Percentiles rank a stretch among this genome's conserved stretches.
Conservation (phyloP, 179 eudicot genomes). For the Beta corolliflora region DNA sequence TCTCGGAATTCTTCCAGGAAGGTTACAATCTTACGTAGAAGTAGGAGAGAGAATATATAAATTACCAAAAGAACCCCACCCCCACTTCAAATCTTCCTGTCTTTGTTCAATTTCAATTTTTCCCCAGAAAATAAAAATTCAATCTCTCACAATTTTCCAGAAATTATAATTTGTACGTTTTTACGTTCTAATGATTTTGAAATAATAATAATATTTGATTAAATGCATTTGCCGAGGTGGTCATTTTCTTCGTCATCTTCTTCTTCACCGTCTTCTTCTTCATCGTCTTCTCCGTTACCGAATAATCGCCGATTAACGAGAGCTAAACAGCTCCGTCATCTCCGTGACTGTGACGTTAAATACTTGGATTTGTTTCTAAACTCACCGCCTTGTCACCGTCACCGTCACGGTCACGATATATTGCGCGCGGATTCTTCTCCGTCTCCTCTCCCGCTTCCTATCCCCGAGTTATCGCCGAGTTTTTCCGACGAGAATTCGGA, state of each 20-base stretch:
- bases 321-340: slow-evolving; percentile 57
- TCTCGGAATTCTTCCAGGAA: slow-evolving; percentile 21
- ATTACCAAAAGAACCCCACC: not conserved
- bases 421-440: slow-evolving; percentile 33
- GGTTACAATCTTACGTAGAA: not conserved
- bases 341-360: slow-evolving; percentile 38
- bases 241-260: slow-evolving; percentile 22
- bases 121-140: too few relatives aligned
- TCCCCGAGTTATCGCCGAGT: slow-evolving; percentile 39
- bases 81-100: not conserved
- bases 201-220: too few relatives aligned
- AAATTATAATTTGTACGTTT: too few relatives aligned
- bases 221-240: slow-evolving; percentile 45
- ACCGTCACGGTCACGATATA: not conserved
- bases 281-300: slow-evolving; percentile 22
- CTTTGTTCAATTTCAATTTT: not conserved
- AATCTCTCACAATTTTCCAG: too few relatives aligned
- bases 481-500: slow-evolving; percentile 8
- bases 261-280: not conserved
- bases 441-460: slow-evolving; percentile 66
- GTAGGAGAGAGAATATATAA: too few relatives aligned
- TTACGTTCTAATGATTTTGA: too few relatives aligned
- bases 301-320: slow-evolving; percentile 46
- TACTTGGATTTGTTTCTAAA: slow-evolving; percentile 34
- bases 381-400: slow-evolving; percentile 18